Base-by-base conservation (phyloP, 345 rosid genomes). In the Theobroma cacao region DNA sequence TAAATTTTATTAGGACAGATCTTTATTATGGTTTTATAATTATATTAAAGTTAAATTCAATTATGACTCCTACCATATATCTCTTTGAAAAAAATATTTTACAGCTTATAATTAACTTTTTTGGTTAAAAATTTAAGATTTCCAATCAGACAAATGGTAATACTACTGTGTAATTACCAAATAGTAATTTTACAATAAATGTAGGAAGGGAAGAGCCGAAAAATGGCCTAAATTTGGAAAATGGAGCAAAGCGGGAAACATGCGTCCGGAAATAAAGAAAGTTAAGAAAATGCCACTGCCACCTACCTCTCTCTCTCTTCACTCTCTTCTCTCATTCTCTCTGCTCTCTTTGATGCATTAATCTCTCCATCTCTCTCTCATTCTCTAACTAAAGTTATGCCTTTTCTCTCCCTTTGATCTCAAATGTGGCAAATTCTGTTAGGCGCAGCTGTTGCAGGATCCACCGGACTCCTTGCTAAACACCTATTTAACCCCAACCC, bases 381-480 rank as follows among this genome's bases (percentile, higher is more conserved):
- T 31, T 40, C 6, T 4, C 30, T 20, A 20, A 1, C 68, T 13
- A 71, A 36, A 22, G 45, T 40, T 62, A 20, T 30, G 22, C 8
- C 45, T n/a, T 18, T 76, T 34, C 30, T 71, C 64, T 65, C 69
- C 67, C 45, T 65, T 56, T 66, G 64, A 30, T 75, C 62, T 74
- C 22, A 65, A 75, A 94, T 92, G 97, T 94, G 96, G 98, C 97
- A 92, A 77, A 78, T 86, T 67, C 84, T 94, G 38, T 20, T 94
- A 26, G 94, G 92, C 3, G 96, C 92, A 36, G 93, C 91, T 20
- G 83, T 90, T 2, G 98, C 94, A 28, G 98, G 94, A 80, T 87
- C 94, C 80, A 86, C 94, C 2, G 81, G 89, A 12, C 61, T 94
- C 82, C 79, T 87, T 9, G 96, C 96, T 58, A 92, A 87, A 33